Percentiles rank a stretch among this genome's conserved stretches.
These are phyloP conservation scores for Alopecurus myosuroides DNA, from an alignment of 176 grass and related monocot genomes.

Conservation along the genomic window DNA sequence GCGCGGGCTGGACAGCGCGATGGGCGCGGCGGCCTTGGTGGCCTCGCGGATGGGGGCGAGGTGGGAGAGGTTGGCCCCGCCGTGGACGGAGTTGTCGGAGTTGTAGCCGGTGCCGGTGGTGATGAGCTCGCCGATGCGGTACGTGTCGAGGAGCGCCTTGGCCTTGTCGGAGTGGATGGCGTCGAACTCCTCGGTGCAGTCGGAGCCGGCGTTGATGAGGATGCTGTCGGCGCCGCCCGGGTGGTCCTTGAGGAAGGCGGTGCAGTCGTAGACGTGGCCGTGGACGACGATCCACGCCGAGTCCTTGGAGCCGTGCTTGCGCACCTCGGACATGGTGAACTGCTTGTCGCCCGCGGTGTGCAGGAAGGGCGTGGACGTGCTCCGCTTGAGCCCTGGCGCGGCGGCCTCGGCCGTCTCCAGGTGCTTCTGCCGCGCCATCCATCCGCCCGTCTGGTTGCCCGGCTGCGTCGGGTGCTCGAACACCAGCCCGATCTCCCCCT, in stretches of 20 bases:
- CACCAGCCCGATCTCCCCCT: conserved; percentile 70
- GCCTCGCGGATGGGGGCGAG: conserved; percentile 71
- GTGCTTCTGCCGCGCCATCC: conserved; percentile 93
- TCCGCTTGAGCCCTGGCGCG: conserved; percentile 57
- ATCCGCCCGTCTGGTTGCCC: conserved; percentile 64
- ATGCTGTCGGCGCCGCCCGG: conserved; percentile 91
- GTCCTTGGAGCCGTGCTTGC: conserved; percentile 54
- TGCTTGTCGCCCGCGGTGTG: conserved; percentile 40
- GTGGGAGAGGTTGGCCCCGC: conserved; percentile 26
- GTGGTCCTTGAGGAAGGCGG: conserved; percentile 77
- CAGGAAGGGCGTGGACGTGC: conserved; percentile 67
- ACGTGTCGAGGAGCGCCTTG: conserved; percentile 68
- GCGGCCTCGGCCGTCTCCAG: conserved; percentile 69
- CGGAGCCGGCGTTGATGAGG: conserved; percentile 87
- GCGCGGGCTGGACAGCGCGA: conserved; percentile 63
- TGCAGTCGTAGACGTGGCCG: conserved; percentile 91
- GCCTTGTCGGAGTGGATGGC: conserved; percentile 94
- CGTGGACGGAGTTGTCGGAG: conserved; percentile 64
- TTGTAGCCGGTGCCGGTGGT: conserved; percentile 58
- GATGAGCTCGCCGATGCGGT: conserved; percentile 84
- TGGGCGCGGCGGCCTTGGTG: conserved; percentile 6
- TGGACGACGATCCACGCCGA: conserved; percentile 92
- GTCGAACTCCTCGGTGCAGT: conserved; percentile 99
- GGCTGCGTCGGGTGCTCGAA: conserved; percentile 97
- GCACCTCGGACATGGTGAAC: conserved; percentile 79